Base-by-base conservation (phyloP, 208 protist species). In the Trypanosoma theileri region DNA sequence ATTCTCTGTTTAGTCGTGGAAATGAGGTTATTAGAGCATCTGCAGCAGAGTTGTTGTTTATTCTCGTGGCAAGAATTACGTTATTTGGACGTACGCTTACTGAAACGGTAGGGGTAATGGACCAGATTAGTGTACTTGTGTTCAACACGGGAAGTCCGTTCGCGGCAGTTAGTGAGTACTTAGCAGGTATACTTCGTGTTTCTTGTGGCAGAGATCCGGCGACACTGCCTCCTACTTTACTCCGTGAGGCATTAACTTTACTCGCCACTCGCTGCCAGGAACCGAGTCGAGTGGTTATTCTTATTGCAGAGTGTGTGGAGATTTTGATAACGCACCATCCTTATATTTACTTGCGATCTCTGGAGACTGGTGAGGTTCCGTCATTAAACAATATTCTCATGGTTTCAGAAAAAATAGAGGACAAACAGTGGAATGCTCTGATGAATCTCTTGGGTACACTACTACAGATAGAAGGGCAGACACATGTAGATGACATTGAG, bases 121-220 rank as follows among this genome's bases (percentile, higher is more conserved):
- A n/a, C n/a, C 22, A 48, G 4, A 55, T 66, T n/a, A 28, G 61
- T 42, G 24, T 6, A 13, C 17, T 57, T 66, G 50, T 58, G n/a
- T 21, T 66, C 17, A 21, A 31, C 28, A 21, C 2, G n/a, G 19
- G 42, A 24, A 24, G 13, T 48, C 0, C 31, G 17, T n/a, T 35
- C n/a, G 42, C 48, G 19, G 45, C 4, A 14, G 21, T 55, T 31
- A 10, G 46, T 26, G 61, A 66, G 22, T 66, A 66, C 54, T 44
- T 66, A 19, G 45, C 61, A 44, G 61, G 61, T 58, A 50, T 66
- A 26, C 61, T 66, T 28, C 61, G 61, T 56, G 28, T 57, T 44
- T 35, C 22, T 46, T 44, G 11, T 16, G 50, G 51, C 44, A 44
- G 31, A 24, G 48, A 45, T 46, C 9, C 51, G 16, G 28, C 61